A percentile compares a stretch with the other conserved stretches of the same genome.
Conservation (phyloP, 495 filamentous ascomycete genomes). For the Xylaria curta region DNA sequence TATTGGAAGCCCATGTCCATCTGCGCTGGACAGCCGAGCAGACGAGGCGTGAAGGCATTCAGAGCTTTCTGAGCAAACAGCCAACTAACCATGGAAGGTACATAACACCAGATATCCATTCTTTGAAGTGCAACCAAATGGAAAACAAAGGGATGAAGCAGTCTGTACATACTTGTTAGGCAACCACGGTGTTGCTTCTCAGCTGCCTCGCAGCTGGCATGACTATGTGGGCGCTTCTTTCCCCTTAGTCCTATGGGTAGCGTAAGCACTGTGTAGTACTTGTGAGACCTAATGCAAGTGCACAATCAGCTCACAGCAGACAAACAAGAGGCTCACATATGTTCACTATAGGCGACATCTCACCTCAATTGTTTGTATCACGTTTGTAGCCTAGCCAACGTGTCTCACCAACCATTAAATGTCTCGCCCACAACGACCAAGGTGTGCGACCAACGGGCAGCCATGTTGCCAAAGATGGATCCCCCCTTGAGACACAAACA, state of each 20-base stretch:
- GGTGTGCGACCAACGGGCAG: background rate
- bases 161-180: too few relatives aligned
- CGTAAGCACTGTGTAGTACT: background rate
- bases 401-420: conserved; percentile 13
- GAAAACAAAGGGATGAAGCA: background rate
- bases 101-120: background rate
- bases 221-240: background rate
- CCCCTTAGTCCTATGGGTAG: background rate
- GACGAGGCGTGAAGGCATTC: background rate
- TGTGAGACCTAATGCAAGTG: background rate
- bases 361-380: background rate
- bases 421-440: background rate
- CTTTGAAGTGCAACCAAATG: background rate
- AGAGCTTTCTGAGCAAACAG: too few relatives aligned
- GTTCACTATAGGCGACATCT: background rate
- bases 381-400: background rate
- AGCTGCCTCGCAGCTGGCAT: background rate
- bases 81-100: background rate
- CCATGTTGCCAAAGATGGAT: conserved; percentile 29
- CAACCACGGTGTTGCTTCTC: background rate
- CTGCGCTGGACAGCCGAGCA: background rate
- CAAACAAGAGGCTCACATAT: background rate
- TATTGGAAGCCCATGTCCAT: too few relatives aligned
- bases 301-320: background rate
- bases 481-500: conserved; percentile 34